Base-by-base conservation (phyloP, 2,329 filamentous ascomycete species). In the Claviceps fusiformis region DNA sequence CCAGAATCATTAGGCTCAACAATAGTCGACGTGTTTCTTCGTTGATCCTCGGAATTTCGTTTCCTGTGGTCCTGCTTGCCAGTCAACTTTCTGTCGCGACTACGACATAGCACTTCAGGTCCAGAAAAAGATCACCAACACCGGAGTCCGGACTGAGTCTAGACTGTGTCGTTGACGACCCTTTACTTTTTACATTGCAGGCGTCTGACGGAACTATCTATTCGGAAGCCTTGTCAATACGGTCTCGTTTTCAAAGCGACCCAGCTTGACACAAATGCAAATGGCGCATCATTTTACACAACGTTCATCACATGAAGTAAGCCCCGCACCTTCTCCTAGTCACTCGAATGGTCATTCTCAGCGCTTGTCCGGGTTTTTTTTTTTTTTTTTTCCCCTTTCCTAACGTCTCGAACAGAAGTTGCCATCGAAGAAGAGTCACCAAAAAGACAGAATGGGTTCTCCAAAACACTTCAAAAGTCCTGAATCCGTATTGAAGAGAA, bases 401-500 rank as follows among this genome's bases (percentile, higher is more conserved):
- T 56, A 27, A 56, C 52, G 9, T n/a, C 6, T 39, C 13, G 9
- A 41, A 45, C 19, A 56, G 55, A 50, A 48, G 10, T 9, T 47
- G 8, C 24, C 27, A 5, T 45, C 41, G 8, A 47, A 19, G 15
- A 55, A 45, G 31, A n/a, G 50, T 24, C 27, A 49, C 24, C 48
- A 44, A 15, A 54, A 54, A 31, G 39, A 31, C 11, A 56, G 50
- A 13, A 54, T 54, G 56, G 54, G 41, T 8, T 54, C 54, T 13
- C 33, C 54, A 29, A 52, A 56, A 44, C 51, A 50, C 57, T 67
- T 68, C 58, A 69, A 68, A 59, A 70, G 71, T 52, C 55, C 62
- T 37, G 53, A 56, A 24, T 51, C 71, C 62, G 71, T 71, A 59
- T 61, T 74, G 56, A 77, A 76, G 64, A 74, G 75, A 62, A 73